A percentile compares a stretch with the other conserved stretches of the same genome.
Conservation (phyloP, 73 alveolate genomes). For the Paramecium sexaurelia region DNA sequence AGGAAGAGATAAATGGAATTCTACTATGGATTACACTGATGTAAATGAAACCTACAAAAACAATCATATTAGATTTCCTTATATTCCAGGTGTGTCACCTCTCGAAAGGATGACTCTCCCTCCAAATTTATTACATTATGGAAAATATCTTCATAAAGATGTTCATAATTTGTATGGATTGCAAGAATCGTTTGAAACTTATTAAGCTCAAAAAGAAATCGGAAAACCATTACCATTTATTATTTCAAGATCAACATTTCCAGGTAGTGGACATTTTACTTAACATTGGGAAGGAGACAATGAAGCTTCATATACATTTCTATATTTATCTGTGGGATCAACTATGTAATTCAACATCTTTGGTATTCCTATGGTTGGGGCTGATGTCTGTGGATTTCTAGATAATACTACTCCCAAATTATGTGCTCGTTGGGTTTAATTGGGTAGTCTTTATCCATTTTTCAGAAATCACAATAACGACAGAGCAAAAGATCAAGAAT, state of each 20-base stretch:
- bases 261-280: constrained; percentile 89
- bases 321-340: constrained; percentile 83
- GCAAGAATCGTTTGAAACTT: constrained; percentile 51
- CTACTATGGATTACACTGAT: background rate
- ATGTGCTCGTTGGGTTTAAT: constrained; percentile 84
- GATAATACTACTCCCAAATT: constrained; percentile 76
- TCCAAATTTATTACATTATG: constrained; percentile 60
- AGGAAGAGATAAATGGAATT: background rate
- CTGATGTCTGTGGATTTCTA: constrained; percentile 91
- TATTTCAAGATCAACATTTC: constrained; percentile 82
- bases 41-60: background rate
- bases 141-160: constrained; percentile 60
- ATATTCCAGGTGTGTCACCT: constrained; percentile 7
- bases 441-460: constrained; percentile 82
- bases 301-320: constrained; percentile 71
- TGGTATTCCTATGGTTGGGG: constrained; percentile 94
- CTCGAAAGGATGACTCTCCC: constrained; percentile 46
- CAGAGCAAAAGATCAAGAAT: constrained; percentile 70
- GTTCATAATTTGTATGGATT: constrained; percentile 68
- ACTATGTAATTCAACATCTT: constrained; percentile 85
- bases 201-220: constrained; percentile 11
- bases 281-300: constrained; percentile 91
- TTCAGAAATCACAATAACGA: constrained; percentile 82
- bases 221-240: constrained; percentile 81
- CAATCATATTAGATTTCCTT: background rate